Evolutionary conservation across 257 asterid species (phyloP), one percentile per base, ranked within the genome.

Genomic region (Rehmannia glutinosa): DNA sequence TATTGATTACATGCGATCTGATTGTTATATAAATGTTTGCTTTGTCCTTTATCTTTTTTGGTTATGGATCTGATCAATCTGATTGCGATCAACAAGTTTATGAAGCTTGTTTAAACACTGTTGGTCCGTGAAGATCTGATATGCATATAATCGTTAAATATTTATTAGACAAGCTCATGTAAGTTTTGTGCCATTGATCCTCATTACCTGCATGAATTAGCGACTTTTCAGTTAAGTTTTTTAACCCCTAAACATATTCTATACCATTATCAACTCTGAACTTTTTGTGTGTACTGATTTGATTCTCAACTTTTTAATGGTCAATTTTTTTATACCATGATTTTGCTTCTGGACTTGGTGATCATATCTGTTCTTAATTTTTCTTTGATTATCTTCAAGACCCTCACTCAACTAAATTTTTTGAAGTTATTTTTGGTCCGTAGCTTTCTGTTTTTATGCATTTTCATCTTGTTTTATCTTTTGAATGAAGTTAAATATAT

Each of bases 1-100:
- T n/a, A n/a, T n/a, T n/a, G n/a, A 8, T 11, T 56, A 9, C 3
- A 5, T 50, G 1, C 15, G 8, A 13, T 70, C n/a, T 51, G 17
- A 25, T 30, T 69, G 58, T 54, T 13, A 6, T 17, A 11, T 25
- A 32, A 24, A 21, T 12, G 30, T 1, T 36, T 61, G n/a, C 4
- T 25, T 39, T 36, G 7, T 36, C 33, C 1, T 6, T 19, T 33
- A 6, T 33, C 32, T 7, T 35, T 47, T 41, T 23, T 17, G 35
- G 32, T 6, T 30, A 19, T 52, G 38, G 45, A 41, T n/a, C n/a
- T n/a, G 19, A 10, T 32, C 15, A 8, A 57, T 69, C 64, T 71
- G 75, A 30, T 35, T 36, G 43, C 8, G n/a, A n/a, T n/a, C n/a
- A n/a, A n/a, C n/a, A 27, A 59, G 66, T 55, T 45, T 46, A 49